Evolutionary conservation across 148 eudicot species (phyloP), one percentile per base, ranked within the genome.

Genomic region (Silene uniflora): DNA sequence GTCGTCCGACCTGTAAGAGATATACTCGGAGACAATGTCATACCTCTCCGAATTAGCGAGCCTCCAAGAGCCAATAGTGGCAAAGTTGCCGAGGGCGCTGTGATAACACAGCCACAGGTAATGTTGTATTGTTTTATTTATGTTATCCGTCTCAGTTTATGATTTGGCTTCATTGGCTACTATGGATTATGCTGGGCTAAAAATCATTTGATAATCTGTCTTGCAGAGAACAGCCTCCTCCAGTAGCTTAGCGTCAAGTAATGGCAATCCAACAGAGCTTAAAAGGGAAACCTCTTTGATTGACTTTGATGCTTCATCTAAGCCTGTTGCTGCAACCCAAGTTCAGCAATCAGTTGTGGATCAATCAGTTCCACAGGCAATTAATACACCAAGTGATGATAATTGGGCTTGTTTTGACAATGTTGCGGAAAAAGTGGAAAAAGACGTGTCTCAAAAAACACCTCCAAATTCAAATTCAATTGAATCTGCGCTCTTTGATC

Each of bases 341-440:
- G 62, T 82, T 74, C 86, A 81, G 67, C 86, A 78, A 71, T 58
- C 80, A 24, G 70, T 72, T 65, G 44, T 78, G 19, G 74, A 44
- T 75, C 83, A 86, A 24, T 66, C 89, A 10, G 81, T 71, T 65
- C 27, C 73, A 7, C 88, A 86, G 71, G 72, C 83, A 69, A 76
- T 87, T 71, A 75, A 78, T 77, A 62, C 85, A 82, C 72, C 92
- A 27, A 69, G 24, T 67, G 77, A 79, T 79, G 88, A 89, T 79
- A 85, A 95, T 79, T 92, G 98, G 99, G 98, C 99, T 47, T 85
- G 84, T 83, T 96, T 96, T 81, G 98, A 89, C 83, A 83, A 85
- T 29, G 73, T 81, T 69, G n/a, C 83, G 0, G 88, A 80, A 74
- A 78, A 71, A 58, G 88, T 84, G 0, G 88, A 80, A 74, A 78